These are phyloP conservation scores for Aspergillus panamensis DNA, from an alignment of 495 filamentous ascomycete species.

Conservation along the genomic window DNA sequence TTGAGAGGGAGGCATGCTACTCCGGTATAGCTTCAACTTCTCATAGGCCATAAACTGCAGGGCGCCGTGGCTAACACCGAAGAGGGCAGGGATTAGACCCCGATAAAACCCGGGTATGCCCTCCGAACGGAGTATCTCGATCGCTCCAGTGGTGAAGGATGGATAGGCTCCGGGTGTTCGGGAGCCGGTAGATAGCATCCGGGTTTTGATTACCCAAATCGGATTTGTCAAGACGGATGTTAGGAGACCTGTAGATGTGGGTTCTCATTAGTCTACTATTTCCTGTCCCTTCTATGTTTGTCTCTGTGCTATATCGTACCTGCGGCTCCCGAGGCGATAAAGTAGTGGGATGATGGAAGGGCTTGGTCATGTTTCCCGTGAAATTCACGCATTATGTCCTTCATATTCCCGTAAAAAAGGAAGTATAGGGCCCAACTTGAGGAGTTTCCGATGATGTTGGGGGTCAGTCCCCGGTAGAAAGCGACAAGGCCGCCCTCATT, in stretches of 20 bases:
- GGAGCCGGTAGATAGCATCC: constrained; percentile 84
- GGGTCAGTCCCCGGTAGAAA: constrained; percentile 83
- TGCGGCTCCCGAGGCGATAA: constrained; percentile 72
- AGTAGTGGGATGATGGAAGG: constrained; percentile 74
- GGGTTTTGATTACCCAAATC: constrained; percentile 97
- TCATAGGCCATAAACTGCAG: constrained; percentile 97
- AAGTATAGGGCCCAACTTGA: constrained; percentile 93
- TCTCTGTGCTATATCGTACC: constrained; percentile 40
- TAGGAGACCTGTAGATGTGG: constrained; percentile 44
- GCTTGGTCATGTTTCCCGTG: constrained; percentile 17
- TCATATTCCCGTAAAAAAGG: constrained; percentile 60
- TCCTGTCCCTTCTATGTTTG: neutral
- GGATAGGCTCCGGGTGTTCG: constrained; percentile 73
- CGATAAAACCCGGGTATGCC: constrained; percentile 78
- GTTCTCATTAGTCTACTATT: neutral
- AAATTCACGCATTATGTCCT: constrained; percentile 39
- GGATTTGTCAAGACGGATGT: constrained; percentile 88
- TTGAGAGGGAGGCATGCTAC: constrained; percentile 4
- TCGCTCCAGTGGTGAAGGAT: constrained; percentile 65
- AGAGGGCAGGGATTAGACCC: constrained; percentile 73
- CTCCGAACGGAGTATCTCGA: constrained; percentile 60
- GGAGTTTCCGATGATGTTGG: constrained; percentile 88
- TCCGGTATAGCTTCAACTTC: constrained; percentile 65
- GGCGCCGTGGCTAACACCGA: constrained; percentile 92
- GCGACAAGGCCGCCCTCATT: constrained; percentile 59